Conservation (phyloP, 352 stramenopile species). For the Aphanomyces cochlioides region DNA sequence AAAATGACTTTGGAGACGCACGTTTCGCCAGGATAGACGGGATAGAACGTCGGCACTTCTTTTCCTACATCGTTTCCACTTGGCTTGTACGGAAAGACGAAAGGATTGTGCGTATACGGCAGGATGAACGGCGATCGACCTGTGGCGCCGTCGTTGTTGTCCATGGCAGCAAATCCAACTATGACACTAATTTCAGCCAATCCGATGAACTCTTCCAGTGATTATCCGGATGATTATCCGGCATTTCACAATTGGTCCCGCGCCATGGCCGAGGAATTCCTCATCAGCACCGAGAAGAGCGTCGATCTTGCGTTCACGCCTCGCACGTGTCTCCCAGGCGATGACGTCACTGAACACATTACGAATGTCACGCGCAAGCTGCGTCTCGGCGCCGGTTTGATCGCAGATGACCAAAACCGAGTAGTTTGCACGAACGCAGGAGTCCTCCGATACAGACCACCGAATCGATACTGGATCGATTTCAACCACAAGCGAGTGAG, state of each 20-base stretch:
- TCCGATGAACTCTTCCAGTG: neutral
- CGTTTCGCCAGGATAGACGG: slow-evolving; percentile 71
- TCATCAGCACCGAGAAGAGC: slow-evolving; percentile 27
- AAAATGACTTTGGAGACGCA: slow-evolving; percentile 79
- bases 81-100: slow-evolving; percentile 55
- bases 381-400: slow-evolving; percentile 49
- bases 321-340: slow-evolving; percentile 62
- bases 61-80: slow-evolving; percentile 49
- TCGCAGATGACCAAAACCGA: slow-evolving; percentile 36
- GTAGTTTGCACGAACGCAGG: slow-evolving; percentile 80
- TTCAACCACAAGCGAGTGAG: slow-evolving; percentile 78
- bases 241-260: too few relatives aligned
- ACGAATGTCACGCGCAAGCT: slow-evolving; percentile 67
- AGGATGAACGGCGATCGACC: slow-evolving; percentile 10
- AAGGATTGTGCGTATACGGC: slow-evolving; percentile 56
- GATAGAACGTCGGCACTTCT: slow-evolving; percentile 57
- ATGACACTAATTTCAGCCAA: slow-evolving; percentile 12
- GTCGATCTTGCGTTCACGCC: slow-evolving; percentile 77
- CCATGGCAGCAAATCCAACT: neutral
- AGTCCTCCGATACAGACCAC: slow-evolving; percentile 76
- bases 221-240: neutral
- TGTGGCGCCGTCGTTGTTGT: neutral
- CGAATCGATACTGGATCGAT: slow-evolving; percentile 89
- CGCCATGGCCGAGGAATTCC: slow-evolving; percentile 30
- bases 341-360: slow-evolving; percentile 73